phyloP scores from a whole-genome alignment of 257 asterid species.

The Nicotiana sylvestris region DNA sequence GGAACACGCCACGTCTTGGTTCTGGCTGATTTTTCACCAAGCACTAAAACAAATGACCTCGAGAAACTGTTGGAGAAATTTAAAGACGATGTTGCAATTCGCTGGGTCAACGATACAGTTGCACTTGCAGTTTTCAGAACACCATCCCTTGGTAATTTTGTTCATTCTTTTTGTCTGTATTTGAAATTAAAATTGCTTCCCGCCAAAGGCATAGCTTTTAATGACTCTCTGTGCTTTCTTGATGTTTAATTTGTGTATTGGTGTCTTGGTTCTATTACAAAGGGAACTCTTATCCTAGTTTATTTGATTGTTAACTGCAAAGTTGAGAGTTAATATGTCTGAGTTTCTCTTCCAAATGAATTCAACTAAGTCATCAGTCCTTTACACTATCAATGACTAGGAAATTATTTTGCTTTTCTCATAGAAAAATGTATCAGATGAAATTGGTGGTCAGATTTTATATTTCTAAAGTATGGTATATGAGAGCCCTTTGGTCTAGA shows the following conservation, averaged over 20 bases:
- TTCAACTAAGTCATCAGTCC: not conserved
- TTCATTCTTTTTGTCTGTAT: not conserved
- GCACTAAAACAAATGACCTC: constrained; percentile 65
- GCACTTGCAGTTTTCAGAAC: constrained; percentile 88
- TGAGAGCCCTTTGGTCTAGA: not conserved
- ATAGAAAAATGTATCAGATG: not conserved
- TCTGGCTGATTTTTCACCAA: constrained; percentile 60
- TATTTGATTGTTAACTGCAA: not conserved
- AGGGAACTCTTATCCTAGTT: not conserved
- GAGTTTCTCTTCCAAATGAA: not conserved
- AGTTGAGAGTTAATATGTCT: not conserved
- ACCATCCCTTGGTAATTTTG: constrained; percentile 61
- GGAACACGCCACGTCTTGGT: constrained; percentile 79
- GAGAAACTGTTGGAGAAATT: constrained; percentile 64
- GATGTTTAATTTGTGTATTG: not conserved
- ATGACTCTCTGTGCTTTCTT: not conserved
- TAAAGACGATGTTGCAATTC: constrained; percentile 70
- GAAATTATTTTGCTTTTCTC: not conserved
- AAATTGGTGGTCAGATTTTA: not conserved
- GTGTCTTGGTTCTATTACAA: not conserved
- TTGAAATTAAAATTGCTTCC: not conserved
- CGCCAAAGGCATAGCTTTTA: not conserved
- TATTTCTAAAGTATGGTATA: not conserved
- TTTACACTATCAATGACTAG: not conserved
- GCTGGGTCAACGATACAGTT: constrained; percentile 83